phyloP scores from a whole-genome alignment of 139 green algal genomes.

The Tetradesmus obliquus region DNA sequence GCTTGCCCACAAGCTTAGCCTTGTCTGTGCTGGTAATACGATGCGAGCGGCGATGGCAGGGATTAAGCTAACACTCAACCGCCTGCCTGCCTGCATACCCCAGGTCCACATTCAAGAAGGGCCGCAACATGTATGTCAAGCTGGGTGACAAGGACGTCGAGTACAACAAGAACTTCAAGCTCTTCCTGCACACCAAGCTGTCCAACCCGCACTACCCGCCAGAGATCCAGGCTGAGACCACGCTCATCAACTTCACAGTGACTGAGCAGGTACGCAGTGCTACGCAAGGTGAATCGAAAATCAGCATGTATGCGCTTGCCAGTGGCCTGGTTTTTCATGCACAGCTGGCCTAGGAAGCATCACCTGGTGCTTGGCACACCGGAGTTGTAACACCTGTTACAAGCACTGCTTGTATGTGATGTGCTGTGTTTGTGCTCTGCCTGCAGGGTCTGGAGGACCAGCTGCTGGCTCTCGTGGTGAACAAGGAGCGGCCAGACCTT shows the following conservation, averaged over 20 bases:
- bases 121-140: constrained; percentile 85
- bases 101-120: constrained; percentile 88
- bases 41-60: too few relatives aligned
- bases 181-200: constrained; percentile 94
- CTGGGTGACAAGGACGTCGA: constrained; percentile 89
- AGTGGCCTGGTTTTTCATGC: neutral
- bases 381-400: too few relatives aligned
- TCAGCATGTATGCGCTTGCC: neutral
- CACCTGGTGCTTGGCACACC: neutral
- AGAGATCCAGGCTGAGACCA: constrained; percentile 91
- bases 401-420: neutral
- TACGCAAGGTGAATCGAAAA: neutral
- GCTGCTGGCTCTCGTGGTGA: constrained; percentile 89
- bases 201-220: constrained; percentile 90
- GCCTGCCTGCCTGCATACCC: neutral
- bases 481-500: constrained; percentile 90
- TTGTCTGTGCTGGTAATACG: neutral
- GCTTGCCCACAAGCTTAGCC: neutral
- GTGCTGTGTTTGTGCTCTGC: neutral
- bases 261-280: constrained; percentile 69
- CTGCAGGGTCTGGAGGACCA: constrained; percentile 83
- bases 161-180: constrained; percentile 89
- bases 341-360: neutral
- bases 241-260: constrained; percentile 92
- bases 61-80: neutral